Evolutionary conservation across 2,329 filamentous ascomycete species (phyloP).

Genomic region (Endoconidiophora polonica): DNA sequence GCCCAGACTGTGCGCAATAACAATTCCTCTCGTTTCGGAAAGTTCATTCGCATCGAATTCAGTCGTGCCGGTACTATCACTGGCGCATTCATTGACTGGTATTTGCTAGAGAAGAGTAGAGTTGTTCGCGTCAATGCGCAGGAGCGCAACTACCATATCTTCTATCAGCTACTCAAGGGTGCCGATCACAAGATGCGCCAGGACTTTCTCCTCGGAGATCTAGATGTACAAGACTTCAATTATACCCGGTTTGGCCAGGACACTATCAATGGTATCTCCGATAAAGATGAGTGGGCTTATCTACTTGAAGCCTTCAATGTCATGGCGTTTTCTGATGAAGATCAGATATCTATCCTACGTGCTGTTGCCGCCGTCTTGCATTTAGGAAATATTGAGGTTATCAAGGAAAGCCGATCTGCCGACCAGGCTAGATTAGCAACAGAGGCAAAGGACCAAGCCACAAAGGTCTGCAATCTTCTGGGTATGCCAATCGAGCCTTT

Average conservation of each 20-base stretch:
- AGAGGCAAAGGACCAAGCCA: slow-evolving; percentile 57
- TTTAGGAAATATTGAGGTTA: slow-evolving; percentile 76
- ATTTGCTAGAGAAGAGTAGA: slow-evolving; percentile 91
- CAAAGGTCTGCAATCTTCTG: slow-evolving; percentile 66
- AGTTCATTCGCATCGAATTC: slow-evolving; percentile 97
- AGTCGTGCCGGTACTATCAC: slow-evolving; percentile 74
- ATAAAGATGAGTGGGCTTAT: slow-evolving; percentile 74
- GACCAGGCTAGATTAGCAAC: slow-evolving; percentile 75
- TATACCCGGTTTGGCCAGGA: slow-evolving; percentile 90
- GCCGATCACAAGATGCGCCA: slow-evolving; percentile 57
- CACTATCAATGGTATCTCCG: slow-evolving; percentile 76
- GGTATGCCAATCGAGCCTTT: slow-evolving; percentile 77
- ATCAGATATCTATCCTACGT: slow-evolving; percentile 67
- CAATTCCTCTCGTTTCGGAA: slow-evolving; percentile 95
- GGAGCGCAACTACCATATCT: slow-evolving; percentile 93
- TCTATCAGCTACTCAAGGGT: slow-evolving; percentile 86
- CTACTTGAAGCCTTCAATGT: slow-evolving; percentile 84
- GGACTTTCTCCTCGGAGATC: slow-evolving; percentile 56
- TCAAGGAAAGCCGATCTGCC: slow-evolving; percentile 76
- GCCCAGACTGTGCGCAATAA: slow-evolving; percentile 96
- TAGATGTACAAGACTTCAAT: slow-evolving; percentile 71
- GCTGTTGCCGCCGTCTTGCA: slow-evolving; percentile 87
- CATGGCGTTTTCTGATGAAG: slow-evolving; percentile 80
- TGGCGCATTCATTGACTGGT: slow-evolving; percentile 97
- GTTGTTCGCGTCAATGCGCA: slow-evolving; percentile 76